A percentile compares a stretch with the other conserved stretches of the same genome.
Evolutionary conservation across 768 basidiomycete genomes (phyloP).

Genomic region (Vararia minispora): DNA sequence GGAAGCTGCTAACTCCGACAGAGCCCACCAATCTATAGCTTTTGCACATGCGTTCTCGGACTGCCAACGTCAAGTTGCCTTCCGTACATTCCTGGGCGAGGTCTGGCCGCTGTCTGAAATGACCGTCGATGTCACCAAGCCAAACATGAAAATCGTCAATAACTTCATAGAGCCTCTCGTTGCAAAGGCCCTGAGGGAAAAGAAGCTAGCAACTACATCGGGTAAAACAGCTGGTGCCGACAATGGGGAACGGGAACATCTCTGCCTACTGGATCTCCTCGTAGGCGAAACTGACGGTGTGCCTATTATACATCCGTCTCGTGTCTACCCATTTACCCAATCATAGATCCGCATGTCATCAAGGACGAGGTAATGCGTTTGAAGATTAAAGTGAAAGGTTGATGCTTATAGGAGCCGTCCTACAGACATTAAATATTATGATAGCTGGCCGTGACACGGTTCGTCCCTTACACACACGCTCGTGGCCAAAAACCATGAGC

Average conservation of each 20-base stretch:
- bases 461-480: not conserved
- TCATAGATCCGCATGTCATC: slow-evolving; percentile 2
- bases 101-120: not conserved
- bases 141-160: slow-evolving; percentile 1
- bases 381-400: too few relatives aligned
- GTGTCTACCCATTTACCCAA: not conserved
- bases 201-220: not conserved
- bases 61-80: not conserved
- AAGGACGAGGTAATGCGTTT: slow-evolving; percentile 10
- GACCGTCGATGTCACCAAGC: slow-evolving; percentile 14
- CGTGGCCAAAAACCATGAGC: too few relatives aligned
- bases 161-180: slow-evolving; percentile 4
- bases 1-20: slow-evolving; percentile 15
- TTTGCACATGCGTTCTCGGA: slow-evolving; percentile 6
- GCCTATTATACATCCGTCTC: not conserved
- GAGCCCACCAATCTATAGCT: slow-evolving; percentile 6
- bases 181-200: slow-evolving; percentile 7
- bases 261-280: slow-evolving; percentile 45
- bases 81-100: not conserved
- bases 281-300: slow-evolving; percentile 36
- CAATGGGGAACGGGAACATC: slow-evolving; percentile 27
- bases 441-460: slow-evolving; percentile 20
- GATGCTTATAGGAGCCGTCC: too few relatives aligned
- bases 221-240: slow-evolving; percentile 2
- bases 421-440: slow-evolving; percentile 21